Conservation (phyloP, 345 rosid species). For the Angophora floribunda region DNA sequence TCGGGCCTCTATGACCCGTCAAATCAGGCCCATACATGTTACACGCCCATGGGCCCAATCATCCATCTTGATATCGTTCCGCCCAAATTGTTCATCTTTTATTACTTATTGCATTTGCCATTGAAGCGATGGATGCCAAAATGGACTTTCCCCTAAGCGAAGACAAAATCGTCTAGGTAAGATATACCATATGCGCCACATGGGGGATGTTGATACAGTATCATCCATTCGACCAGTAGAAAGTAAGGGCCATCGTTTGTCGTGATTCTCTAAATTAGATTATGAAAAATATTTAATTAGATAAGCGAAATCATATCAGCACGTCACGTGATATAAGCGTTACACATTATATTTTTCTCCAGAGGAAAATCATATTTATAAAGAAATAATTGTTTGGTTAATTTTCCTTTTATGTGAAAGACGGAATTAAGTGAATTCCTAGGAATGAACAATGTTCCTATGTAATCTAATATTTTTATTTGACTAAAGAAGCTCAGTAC, state of each 20-base stretch:
- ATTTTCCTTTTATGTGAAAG: background rate
- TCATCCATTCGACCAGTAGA: background rate
- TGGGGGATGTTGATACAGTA: background rate
- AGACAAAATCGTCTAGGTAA: background rate
- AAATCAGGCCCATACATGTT: background rate
- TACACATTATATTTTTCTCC: background rate
- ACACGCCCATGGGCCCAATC: background rate
- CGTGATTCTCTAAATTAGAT: rapidly evolving
- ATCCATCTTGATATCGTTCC: background rate
- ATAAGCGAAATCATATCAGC: rapidly evolving
- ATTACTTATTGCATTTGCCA: background rate
- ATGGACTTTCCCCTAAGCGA: background rate
- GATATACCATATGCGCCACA: background rate
- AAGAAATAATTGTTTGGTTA: too few species aligned
- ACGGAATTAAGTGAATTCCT: background rate
- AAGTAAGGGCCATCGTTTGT: background rate
- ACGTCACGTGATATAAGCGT: background rate
- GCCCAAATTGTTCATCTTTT: background rate
- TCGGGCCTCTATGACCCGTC: background rate
- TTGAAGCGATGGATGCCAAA: background rate
- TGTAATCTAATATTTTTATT: background rate
- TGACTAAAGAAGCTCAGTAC: background rate
- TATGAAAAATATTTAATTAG: rapidly evolving
- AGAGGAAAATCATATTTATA: too few species aligned
- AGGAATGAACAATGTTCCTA: background rate